Conservation (phyloP, 352 stramenopile species). For the Pythium brassicae region DNA sequence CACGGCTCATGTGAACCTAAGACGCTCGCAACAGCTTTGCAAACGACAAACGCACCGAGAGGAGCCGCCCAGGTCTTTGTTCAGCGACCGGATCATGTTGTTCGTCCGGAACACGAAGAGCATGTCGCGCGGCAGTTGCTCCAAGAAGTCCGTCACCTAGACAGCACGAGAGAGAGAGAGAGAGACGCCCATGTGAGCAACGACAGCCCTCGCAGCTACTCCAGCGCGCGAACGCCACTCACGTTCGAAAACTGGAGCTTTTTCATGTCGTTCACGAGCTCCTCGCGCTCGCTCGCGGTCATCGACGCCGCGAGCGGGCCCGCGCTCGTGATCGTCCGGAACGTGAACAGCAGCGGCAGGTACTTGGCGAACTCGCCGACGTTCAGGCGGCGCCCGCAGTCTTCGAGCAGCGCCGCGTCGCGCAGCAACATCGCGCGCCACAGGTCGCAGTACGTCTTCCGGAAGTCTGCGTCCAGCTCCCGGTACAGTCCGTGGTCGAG, state of each 20-base stretch:
- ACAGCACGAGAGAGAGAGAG: neutral
- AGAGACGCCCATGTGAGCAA: no score
- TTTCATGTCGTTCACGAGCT: conserved; percentile 58
- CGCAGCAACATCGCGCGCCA: conserved; percentile 94
- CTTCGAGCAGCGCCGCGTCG: conserved; percentile 69
- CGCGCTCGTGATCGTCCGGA: conserved; percentile 64
- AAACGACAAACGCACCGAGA: conserved; percentile 55
- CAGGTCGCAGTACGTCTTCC: conserved; percentile 92
- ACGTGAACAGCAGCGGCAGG: conserved; percentile 86
- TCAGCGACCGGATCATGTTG: conserved; percentile 88
- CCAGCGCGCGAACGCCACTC: no score
- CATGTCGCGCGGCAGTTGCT: conserved; percentile 87
- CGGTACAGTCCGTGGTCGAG: conserved; percentile 98
- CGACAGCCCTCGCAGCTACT: no score
- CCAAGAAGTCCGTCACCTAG: conserved; percentile 76
- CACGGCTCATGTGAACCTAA: neutral
- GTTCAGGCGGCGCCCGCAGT: conserved; percentile 52
- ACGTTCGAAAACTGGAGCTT: conserved; percentile 62
- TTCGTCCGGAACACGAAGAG: conserved; percentile 89
- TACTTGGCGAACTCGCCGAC: conserved; percentile 60
- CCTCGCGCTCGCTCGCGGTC: conserved; percentile 56
- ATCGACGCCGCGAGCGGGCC: conserved; percentile 59
- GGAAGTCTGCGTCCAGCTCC: conserved; percentile 91
- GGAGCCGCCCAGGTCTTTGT: conserved; percentile 83
- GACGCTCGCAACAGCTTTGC: neutral